Base-by-base conservation (phyloP, 2,329 filamentous ascomycete genomes). In the Rutstroemia sp. region DNA sequence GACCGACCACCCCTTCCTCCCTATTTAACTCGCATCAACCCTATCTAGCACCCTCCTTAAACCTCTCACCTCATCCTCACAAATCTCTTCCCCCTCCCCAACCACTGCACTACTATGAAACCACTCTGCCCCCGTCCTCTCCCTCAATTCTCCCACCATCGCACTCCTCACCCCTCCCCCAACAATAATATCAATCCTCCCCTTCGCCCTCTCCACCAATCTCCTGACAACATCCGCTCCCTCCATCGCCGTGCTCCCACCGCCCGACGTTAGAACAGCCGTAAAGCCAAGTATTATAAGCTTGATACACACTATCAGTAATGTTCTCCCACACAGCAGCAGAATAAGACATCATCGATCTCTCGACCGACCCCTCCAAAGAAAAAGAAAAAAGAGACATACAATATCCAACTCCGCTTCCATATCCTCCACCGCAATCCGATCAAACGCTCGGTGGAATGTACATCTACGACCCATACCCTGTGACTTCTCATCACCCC, bases 391-490 rank as follows among this genome's bases (percentile, higher is more conserved):
- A 18, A 41, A 41, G 2, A 7, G 6, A 41, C 18, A 5, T 14
- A 41, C 18, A 16, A 7, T 5, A 14, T 41, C 45, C 38, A 0
- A 62, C 56, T 49, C 61, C 39, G 4, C 54, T 21, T 27, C 61
- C 61, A 16, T 62, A 23, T 41, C 59, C 53, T 3, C 21, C 14
- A 27, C 44, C 9, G 60, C 60, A 61, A n/a, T 44, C 70, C 61
- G 18, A 62, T 81, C 79, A 59, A 81, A 77, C 0, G 79, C 79
- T 7, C 78, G 72, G 63, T 81, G 79, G 52, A 82, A 82, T 2
- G 78, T 81, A 62, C 77, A 80, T 2, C 75, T 23, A 23, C 23
- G 23, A 23, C 23, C 23, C 23, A 23, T 4, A 23, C 23, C 23
- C 23, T 23, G 23, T 73, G 25, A 72, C 71, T 2, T 60, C 63